These are phyloP conservation scores for Blastomyces percursus DNA, from an alignment of 2,329 filamentous ascomycete species.

Conservation along the genomic window DNA sequence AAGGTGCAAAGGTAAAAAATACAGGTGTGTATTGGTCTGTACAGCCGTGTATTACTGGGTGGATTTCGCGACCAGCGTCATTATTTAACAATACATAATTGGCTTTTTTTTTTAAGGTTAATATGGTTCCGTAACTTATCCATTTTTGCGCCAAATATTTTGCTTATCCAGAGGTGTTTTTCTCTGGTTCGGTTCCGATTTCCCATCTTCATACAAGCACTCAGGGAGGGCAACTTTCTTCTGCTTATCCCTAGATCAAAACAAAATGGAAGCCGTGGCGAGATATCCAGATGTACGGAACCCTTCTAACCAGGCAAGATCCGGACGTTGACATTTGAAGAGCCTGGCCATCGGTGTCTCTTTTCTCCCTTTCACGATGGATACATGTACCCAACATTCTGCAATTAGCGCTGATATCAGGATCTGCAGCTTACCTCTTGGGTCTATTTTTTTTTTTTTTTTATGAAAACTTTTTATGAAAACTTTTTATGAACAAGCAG, in stretches of 20 bases:
- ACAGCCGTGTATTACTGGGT: neutral
- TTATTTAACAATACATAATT: too few relatives aligned
- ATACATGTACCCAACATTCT: neutral
- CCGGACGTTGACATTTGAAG: too few relatives aligned
- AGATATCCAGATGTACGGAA: neutral
- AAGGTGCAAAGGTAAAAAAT: neutral
- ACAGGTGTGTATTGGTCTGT: neutral
- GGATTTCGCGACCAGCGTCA: too few relatives aligned
- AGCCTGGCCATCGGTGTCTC: neutral
- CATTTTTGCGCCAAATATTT: too few relatives aligned
- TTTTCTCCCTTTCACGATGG: neutral
- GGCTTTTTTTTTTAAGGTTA: too few relatives aligned
- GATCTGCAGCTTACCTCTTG: slow-evolving; percentile 1
- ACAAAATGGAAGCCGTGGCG: neutral
- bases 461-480: neutral
- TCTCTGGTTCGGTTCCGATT: too few relatives aligned
- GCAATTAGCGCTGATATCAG: neutral
- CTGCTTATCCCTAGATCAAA: neutral
- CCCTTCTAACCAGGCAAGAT: neutral
- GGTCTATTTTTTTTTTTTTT: neutral
- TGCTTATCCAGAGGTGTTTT: too few relatives aligned
- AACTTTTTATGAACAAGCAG: neutral
- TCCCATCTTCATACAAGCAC: too few relatives aligned
- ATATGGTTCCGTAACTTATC: too few relatives aligned
- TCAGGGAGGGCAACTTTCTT: too few relatives aligned